These are phyloP conservation scores for Penstemon newberryi DNA, from an alignment of 257 asterid species.

Conservation along the genomic window DNA sequence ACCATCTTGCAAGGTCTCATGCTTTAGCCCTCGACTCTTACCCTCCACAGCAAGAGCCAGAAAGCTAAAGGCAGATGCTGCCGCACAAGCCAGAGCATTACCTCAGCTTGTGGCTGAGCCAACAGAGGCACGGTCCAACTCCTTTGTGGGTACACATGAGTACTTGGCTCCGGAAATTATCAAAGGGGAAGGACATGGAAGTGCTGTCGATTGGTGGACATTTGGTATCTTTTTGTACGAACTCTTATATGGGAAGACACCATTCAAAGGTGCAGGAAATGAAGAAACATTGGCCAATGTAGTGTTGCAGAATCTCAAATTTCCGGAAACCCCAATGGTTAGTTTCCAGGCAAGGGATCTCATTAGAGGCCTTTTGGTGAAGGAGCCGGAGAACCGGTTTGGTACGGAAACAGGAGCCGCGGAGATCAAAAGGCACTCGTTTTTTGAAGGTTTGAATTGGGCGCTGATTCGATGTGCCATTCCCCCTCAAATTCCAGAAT, in stretches of 20 bases:
- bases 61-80: constrained; percentile 46
- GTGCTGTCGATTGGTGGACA: constrained; percentile 47
- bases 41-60: constrained; percentile 54
- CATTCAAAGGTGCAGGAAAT: constrained; percentile 36
- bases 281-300: constrained; percentile 38
- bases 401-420: constrained; percentile 39
- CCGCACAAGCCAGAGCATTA: constrained; percentile 18
- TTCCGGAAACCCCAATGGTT: constrained; percentile 34
- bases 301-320: constrained; percentile 31
- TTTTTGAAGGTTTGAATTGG: constrained; percentile 39
- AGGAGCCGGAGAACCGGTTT: constrained; percentile 37
- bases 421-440: constrained; percentile 38
- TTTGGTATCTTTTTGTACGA: constrained; percentile 21
- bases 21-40: constrained; percentile 75
- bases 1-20: constrained; percentile 89
- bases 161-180: constrained; percentile 24
- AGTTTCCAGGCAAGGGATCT: constrained; percentile 38
- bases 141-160: constrained; percentile 42
- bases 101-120: constrained; percentile 44
- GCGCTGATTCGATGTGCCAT: constrained; percentile 37
- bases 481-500: constrained; percentile 36
- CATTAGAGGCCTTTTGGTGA: constrained; percentile 31
- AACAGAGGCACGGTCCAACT: constrained; percentile 39
- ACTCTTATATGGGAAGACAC: constrained; percentile 36
- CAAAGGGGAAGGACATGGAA: constrained; percentile 40